Percentiles rank a stretch among this genome's conserved stretches.
Evolutionary conservation across 192 early-diverging fungal genomes (phyloP).

Genomic region (Coemansia sp.): DNA sequence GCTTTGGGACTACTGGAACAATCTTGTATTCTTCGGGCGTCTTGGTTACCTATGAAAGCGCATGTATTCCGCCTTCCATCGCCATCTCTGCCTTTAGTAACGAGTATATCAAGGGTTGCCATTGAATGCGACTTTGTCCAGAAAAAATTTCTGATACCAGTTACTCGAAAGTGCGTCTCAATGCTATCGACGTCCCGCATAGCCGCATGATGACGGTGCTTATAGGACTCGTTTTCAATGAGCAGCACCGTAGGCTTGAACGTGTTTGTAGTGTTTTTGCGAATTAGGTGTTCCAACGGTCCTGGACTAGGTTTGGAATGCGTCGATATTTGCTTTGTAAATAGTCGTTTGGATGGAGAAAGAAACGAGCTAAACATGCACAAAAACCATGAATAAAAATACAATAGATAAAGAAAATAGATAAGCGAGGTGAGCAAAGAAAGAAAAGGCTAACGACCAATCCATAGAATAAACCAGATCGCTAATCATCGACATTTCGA

Average conservation of each 20-base stretch:
- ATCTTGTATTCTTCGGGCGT: conserved; percentile 63
- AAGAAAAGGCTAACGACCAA: background rate
- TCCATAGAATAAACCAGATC: background rate
- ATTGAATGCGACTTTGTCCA: conserved; percentile 54
- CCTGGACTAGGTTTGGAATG: background rate
- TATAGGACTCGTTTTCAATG: conserved; percentile 76
- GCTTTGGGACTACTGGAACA: background rate
- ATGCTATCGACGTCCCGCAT: conserved; percentile 77
- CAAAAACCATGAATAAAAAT: background rate
- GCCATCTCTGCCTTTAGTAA: conserved; percentile 72
- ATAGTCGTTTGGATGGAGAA: background rate
- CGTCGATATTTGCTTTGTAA: background rate
- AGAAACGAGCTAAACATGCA: background rate
- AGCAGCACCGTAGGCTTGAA: conserved; percentile 64
- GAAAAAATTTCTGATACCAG: conserved; percentile 71
- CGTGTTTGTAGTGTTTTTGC: conserved; percentile 35
- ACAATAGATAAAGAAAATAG: no score
- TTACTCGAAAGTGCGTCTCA: conserved; percentile 85
- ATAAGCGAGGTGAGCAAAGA: background rate
- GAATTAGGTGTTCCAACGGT: conserved; percentile 28
- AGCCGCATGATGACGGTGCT: conserved; percentile 80
- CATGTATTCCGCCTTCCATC: conserved; percentile 73
- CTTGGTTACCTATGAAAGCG: conserved; percentile 75
- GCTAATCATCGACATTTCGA: background rate
- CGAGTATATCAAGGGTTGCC: conserved; percentile 70